A percentile compares a stretch with the other conserved stretches of the same genome.
phyloP scores from a whole-genome alignment of 2,329 filamentous ascomycete species.

The Aspergillus transmontanensis region DNA sequence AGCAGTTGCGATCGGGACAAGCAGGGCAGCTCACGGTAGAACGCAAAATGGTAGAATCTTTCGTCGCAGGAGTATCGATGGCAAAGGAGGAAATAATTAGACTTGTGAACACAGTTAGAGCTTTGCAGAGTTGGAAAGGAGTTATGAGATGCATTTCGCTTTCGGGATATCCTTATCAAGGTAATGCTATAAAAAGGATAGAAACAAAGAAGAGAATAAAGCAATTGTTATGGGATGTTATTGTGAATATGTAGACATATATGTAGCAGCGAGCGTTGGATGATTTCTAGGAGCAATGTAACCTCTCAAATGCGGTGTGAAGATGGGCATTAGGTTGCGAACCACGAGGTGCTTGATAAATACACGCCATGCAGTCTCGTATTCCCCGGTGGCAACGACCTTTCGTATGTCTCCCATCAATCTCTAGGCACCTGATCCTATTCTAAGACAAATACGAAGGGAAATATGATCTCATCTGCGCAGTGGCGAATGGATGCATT shows the following conservation, averaged over 20 bases:
- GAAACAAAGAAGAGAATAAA: rapidly evolving
- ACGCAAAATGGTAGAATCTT: constrained; percentile 19
- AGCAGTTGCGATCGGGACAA: constrained; percentile 17
- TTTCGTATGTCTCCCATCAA: not conserved
- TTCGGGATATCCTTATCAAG: not conserved
- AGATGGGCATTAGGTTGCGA: not conserved
- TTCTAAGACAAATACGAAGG: not conserved
- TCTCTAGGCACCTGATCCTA: not conserved
- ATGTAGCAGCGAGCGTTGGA: too few relatives aligned
- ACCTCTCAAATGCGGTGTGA: not conserved
- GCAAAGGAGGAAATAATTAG: not conserved
- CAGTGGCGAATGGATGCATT: not conserved
- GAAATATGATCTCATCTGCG: not conserved
- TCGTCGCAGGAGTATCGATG: constrained; percentile 9
- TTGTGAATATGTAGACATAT: too few relatives aligned
- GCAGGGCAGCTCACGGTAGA: constrained; percentile 13
- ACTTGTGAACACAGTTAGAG: not conserved
- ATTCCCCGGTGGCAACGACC: not conserved
- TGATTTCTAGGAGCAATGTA: not conserved
- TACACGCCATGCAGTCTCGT: not conserved
- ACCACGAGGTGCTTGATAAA: not conserved
- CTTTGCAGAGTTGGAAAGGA: not conserved
- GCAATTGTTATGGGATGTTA: rapidly evolving
- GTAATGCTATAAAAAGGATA: not conserved
- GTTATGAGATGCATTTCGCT: not conserved